phyloP scores from a whole-genome alignment of 2,329 filamentous ascomycete genomes.

The Metarhizium anisopliae region DNA sequence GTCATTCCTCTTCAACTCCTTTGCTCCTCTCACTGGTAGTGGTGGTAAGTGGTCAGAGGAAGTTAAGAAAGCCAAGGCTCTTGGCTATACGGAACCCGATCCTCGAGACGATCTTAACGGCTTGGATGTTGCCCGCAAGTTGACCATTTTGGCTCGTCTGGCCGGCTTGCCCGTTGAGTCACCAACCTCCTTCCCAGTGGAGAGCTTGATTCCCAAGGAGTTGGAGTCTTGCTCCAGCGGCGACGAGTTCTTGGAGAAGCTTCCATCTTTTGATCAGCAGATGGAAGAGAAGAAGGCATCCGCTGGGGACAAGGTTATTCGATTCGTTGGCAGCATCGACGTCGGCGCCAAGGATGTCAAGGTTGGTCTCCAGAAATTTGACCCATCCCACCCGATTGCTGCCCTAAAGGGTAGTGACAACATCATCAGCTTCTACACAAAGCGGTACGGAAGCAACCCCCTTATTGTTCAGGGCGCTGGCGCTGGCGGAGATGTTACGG shows the following conservation, averaged over 20 bases:
- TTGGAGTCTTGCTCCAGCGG: slow-evolving; percentile 69
- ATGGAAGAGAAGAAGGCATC: slow-evolving; percentile 84
- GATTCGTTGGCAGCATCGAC: slow-evolving; percentile 91
- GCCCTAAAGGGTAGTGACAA: slow-evolving; percentile 95
- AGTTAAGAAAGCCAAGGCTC: slow-evolving; percentile 82
- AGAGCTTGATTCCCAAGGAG: slow-evolving; percentile 84
- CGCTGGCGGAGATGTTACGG: slow-evolving; percentile 89
- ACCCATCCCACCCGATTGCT: slow-evolving; percentile 83
- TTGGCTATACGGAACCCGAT: slow-evolving; percentile 88
- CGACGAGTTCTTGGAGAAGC: slow-evolving; percentile 74
- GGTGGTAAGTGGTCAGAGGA: slow-evolving; percentile 85
- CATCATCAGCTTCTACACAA: slow-evolving; percentile 97
- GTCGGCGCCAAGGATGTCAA: slow-evolving; percentile 72
- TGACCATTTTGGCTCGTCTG: slow-evolving; percentile 86
- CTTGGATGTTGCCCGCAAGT: slow-evolving; percentile 85
- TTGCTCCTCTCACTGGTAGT: slow-evolving; percentile 67
- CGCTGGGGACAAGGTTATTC: slow-evolving; percentile 84
- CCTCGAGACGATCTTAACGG: slow-evolving; percentile 82
- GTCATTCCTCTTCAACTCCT: slow-evolving; percentile 97
- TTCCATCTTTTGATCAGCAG: slow-evolving; percentile 75
- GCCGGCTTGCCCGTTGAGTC: slow-evolving; percentile 74
- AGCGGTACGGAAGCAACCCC: slow-evolving; percentile 84
- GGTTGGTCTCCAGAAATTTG: slow-evolving; percentile 86
- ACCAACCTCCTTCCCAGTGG: slow-evolving; percentile 83
- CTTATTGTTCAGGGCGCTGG: slow-evolving; percentile 92